Evolutionary conservation across 1,284 basidiomycete genomes (phyloP).

Genomic region (Moesziomyces aphidis): DNA sequence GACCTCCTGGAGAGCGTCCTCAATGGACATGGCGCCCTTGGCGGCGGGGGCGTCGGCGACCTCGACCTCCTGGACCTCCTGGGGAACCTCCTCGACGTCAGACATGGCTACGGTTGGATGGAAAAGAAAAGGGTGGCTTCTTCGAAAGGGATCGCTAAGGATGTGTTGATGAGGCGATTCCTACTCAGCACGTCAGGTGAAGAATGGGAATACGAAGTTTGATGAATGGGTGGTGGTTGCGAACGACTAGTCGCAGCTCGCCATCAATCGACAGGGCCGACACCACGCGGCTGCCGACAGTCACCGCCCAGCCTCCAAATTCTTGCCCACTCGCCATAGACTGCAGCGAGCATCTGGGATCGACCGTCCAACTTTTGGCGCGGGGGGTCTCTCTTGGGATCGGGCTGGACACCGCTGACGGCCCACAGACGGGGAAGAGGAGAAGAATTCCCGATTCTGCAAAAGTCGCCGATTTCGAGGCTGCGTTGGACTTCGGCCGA

Average conservation of each 20-base stretch:
- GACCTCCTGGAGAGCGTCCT: constrained; percentile 96
- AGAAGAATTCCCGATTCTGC: not conserved
- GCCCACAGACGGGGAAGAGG: too few species aligned
- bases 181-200: constrained; percentile 53
- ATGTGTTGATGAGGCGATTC: constrained; percentile 35
- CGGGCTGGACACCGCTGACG: too few species aligned
- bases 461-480: not conserved
- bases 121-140: constrained; percentile 56
- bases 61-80: constrained; percentile 73
- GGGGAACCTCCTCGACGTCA: constrained; percentile 66
- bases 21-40: constrained; percentile 90
- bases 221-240: constrained; percentile 15
- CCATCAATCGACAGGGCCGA: too few species aligned
- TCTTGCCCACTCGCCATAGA: not conserved
- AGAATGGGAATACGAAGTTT: constrained; percentile 42
- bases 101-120: constrained; percentile 57
- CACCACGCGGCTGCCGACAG: too few species aligned
- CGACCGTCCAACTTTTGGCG: too few species aligned
- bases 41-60: constrained; percentile 78
- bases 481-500: not conserved
- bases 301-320: not conserved
- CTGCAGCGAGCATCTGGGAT: too few species aligned
- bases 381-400: too few species aligned
- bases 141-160: constrained; percentile 63
- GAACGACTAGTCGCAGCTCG: too few species aligned